Evolutionary conservation across 1,284 basidiomycete species (phyloP), one percentile per base, ranked within the genome.

Genomic region (Volvariella volvacea): DNA sequence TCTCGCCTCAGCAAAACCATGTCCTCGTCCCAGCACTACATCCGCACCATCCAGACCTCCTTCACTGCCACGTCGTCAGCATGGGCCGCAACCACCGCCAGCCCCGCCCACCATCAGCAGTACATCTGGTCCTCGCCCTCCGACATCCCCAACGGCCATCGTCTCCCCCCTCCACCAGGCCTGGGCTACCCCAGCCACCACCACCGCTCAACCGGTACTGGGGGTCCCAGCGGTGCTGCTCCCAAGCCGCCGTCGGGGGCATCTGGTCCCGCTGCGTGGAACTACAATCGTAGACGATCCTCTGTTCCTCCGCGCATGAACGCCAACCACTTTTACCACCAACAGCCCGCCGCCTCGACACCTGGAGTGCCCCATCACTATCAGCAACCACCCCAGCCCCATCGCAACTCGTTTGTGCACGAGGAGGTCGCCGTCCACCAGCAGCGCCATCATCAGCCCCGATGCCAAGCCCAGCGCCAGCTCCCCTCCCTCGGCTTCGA

Each of bases 1-100:
- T n/a, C n/a, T 28, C 25, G 6, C 12, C 25, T 28, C 25, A 6
- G 6, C 25, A 28, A 28, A 28, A 28, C 12, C 25, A 28, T 28
- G 34, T 36, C 34, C 34, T 7, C 34, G 15, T 16, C 34, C 19
- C 34, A 36, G 19, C 34, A 36, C 34, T 36, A 36, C 34, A 36
- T 36, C n/a, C 34, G 34, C 34, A 36, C 34, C 34, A 36, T 36
- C 34, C 34, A 36, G n/a, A 36, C 34, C 34, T 36, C 34, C 34
- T 36, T 36, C 34, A 36, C 34, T 36, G 34, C 34, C 34, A 7
- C 34, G n/a, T 36, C 34, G 4, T 15, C 34, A 15, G 34, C 34
- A 36, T 36, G 34, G 34, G 34, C 34, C 6, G 34, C 34, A 6
- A 7, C 34, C 34, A 8, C n/a, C 34, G 6, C 34, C n/a, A 8